Base-by-base conservation (phyloP, 2,329 filamentous ascomycete species). In the Chrysoporthe puriensis region DNA sequence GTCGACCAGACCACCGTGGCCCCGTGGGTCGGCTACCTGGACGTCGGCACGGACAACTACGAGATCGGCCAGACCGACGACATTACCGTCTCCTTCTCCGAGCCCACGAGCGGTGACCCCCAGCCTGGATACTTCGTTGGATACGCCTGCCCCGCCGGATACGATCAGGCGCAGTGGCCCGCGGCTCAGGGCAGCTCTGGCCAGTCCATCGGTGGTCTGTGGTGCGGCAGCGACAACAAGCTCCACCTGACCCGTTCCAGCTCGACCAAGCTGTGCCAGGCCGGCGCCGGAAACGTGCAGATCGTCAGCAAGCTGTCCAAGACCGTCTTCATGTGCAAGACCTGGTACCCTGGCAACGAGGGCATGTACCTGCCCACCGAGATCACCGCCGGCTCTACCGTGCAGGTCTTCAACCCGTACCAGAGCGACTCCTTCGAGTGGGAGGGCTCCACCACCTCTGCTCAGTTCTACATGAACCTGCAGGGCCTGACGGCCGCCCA, bases 401-500 rank as follows among this genome's bases (percentile, higher is more conserved):
- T 88, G 69, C 80, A 84, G 46, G 81, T 99, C 72, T 93, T 92
- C 76, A 95, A 93, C 83, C 91, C 95, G 59, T 81, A 91, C 72
- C 88, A 90, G 69, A 77, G 78, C 61, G 84, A 82, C 62, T 97
- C 95, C 84, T 98, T 94, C 84, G 80, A 84, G 70, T 97, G 93
- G 92, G 73, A 92, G 75, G 87, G 87, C 73, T 86, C 86, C 78
- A 74, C 82, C 62, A 98, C 96, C 63, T 94, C 93, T 60, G 94
- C 94, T 57, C 96, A 98, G 82, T 98, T 97, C 86, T 99, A 99
- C 78, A 87, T 98, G 81, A 98, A 98, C 87, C 91, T 91, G 74
- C 85, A 88, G 73, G 94, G 93, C 69, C 83, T 91, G 64, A 74
- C 80, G 21, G 81, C 88, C 68, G 78, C 88, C 72, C 80, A 94